These are phyloP conservation scores for Hypomyces rosellus DNA, from an alignment of 2,329 filamentous ascomycete species.

Conservation along the genomic window DNA sequence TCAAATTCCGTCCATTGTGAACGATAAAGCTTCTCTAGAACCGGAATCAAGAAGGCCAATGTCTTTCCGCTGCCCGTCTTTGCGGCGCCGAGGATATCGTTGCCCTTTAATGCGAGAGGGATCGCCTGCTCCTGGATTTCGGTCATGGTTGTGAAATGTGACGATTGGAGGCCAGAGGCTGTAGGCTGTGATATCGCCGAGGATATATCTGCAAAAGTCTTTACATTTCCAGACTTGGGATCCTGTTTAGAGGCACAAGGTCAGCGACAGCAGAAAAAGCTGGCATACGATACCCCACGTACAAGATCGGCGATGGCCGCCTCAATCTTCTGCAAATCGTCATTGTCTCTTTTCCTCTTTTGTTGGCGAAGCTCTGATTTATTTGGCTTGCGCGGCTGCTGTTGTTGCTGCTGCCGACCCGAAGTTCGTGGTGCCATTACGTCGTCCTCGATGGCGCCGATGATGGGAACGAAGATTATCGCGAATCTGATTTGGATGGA, in stretches of 20 bases:
- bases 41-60: slow-evolving; percentile 82
- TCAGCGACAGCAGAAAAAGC: neutral
- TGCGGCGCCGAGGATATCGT: slow-evolving; percentile 86
- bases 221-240: slow-evolving; percentile 50
- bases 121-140: slow-evolving; percentile 91
- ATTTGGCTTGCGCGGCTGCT: slow-evolving; percentile 18
- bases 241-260: slow-evolving; percentile 40
- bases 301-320: slow-evolving; percentile 29
- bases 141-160: slow-evolving; percentile 84
- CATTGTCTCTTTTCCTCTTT: slow-evolving; percentile 33
- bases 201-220: slow-evolving; percentile 76
- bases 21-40: slow-evolving; percentile 87
- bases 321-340: slow-evolving; percentile 29
- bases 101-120: slow-evolving; percentile 75
- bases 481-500: too few relatives aligned
- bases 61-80: slow-evolving; percentile 97
- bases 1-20: slow-evolving; percentile 85
- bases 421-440: slow-evolving; percentile 14
- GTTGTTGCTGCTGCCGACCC: slow-evolving; percentile 19
- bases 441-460: neutral
- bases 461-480: neutral
- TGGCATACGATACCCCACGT: slow-evolving; percentile 10
- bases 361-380: slow-evolving; percentile 29
- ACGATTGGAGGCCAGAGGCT: slow-evolving; percentile 68
- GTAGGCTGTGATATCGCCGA: slow-evolving; percentile 67